Percentiles rank a stretch among this genome's conserved stretches.
Conservation (phyloP, 192 early-diverging fungal genomes). For the Spizellomyces sp. region DNA sequence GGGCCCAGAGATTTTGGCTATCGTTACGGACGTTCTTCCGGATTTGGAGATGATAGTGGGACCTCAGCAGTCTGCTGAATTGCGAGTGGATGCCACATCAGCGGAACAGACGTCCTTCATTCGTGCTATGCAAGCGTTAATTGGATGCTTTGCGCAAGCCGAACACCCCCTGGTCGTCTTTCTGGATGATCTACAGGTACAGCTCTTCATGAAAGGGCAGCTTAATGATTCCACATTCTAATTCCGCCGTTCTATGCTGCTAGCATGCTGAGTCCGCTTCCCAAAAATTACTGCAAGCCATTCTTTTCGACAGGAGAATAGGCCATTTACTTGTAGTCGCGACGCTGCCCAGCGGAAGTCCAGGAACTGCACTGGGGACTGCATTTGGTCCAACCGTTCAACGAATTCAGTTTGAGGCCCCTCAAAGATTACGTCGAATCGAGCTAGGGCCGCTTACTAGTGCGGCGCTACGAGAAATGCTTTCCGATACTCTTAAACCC, state of each 20-base stretch:
- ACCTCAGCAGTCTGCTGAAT: neutral
- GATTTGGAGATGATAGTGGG: constrained; percentile 32
- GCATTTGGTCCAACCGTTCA: constrained; percentile 17
- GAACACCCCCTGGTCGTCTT: constrained; percentile 41
- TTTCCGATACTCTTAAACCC: constrained; percentile 42
- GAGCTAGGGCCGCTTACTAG: constrained; percentile 37
- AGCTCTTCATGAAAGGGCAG: neutral
- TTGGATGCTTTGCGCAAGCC: constrained; percentile 22
- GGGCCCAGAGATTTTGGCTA: constrained; percentile 12
- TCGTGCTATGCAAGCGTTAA: constrained; percentile 25
- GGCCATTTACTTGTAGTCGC: constrained; percentile 25
- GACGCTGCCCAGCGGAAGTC: neutral
- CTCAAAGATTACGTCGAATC: constrained; percentile 27
- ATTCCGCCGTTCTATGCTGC: neutral
- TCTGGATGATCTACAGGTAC: constrained; percentile 45
- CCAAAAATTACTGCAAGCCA: constrained; percentile 23
- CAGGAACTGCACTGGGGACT: neutral
- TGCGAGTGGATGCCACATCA: constrained; percentile 11
- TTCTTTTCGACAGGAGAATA: constrained; percentile 24
- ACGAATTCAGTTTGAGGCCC: constrained; percentile 21
- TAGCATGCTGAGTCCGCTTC: constrained; percentile 24
- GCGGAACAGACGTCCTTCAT: constrained; percentile 25
- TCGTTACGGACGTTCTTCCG: constrained; percentile 30
- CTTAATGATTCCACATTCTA: neutral
- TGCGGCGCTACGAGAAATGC: constrained; percentile 36